Percentiles rank a stretch among this genome's conserved stretches.
Conservation (phyloP, 306 rosid genomes). For the Vicia sativa region DNA sequence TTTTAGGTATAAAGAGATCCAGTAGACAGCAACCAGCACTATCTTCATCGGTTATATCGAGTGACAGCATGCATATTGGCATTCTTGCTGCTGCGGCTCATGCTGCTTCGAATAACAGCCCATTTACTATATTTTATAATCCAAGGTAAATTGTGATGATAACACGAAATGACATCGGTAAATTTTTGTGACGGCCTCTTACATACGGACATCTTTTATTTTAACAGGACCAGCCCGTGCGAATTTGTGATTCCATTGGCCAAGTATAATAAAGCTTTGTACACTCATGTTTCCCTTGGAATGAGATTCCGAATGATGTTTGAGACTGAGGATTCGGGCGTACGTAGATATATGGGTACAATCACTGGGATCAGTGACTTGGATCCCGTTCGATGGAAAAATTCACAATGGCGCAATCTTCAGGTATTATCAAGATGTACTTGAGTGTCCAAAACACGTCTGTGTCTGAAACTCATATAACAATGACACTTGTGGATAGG, state of each 20-base stretch:
- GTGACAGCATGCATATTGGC: slow-evolving; percentile 99
- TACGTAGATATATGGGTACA: slow-evolving; percentile 97
- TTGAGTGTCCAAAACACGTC: background rate
- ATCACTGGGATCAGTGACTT: slow-evolving; percentile 85
- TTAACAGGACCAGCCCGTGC: slow-evolving; percentile 87
- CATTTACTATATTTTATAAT: slow-evolving; percentile 91
- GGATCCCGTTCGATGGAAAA: slow-evolving; percentile 86
- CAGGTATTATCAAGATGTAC: slow-evolving; percentile 54
- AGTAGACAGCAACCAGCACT: slow-evolving; percentile 93
- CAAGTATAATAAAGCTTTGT: slow-evolving; percentile 85
- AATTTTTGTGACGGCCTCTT: slow-evolving; percentile 38
- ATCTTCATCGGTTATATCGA: slow-evolving; percentile 92
- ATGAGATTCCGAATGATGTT: slow-evolving; percentile 99
- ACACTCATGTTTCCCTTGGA: slow-evolving; percentile 92
- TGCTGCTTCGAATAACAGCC: slow-evolving; percentile 96
- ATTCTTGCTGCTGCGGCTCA: slow-evolving; percentile 99
- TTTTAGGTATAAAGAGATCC: slow-evolving; percentile 84
- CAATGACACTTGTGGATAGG: background rate
- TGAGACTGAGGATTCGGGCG: slow-evolving; percentile 97
- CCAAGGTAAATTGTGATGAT: slow-evolving; percentile 70
- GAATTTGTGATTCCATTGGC: slow-evolving; percentile 96
- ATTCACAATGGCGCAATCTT: slow-evolving; percentile 95
- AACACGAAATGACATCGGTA: slow-evolving; percentile 28
- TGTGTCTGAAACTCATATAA: background rate
- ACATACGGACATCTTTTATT: slow-evolving; percentile 30